Evolutionary conservation across 139 green algal genomes (phyloP).

Genomic region (Coelastrella sp.): DNA sequence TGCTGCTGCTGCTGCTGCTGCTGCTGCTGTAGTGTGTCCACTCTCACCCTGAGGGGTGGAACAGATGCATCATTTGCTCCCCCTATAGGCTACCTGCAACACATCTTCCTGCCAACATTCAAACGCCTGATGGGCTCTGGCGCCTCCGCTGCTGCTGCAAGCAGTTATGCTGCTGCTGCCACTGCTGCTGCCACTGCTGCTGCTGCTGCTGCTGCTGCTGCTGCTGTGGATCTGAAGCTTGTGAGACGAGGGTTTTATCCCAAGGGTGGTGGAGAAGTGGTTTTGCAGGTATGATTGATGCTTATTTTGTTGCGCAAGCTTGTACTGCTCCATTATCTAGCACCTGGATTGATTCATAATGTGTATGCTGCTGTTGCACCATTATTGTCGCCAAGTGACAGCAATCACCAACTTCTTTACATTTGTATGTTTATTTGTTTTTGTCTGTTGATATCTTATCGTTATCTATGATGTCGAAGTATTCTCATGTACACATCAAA

Average conservation of each 20-base stretch:
- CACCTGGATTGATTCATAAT: no score
- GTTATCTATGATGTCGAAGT: no score
- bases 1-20: not conserved
- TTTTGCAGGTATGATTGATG: not conserved
- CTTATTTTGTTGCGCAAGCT: not conserved
- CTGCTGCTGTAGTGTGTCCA: not conserved
- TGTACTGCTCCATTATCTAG: not conserved
- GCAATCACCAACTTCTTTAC: no score
- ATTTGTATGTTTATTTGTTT: no score
- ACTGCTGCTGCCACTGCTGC: not conserved
- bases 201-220: not conserved
- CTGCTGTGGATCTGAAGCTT: constrained; percentile 54
- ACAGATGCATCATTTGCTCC: constrained; percentile 86
- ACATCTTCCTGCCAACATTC: constrained; percentile 81
- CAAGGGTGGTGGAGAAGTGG: constrained; percentile 66
- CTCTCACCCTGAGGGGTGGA: constrained; percentile 74
- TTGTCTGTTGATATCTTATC: no score
- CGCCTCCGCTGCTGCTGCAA: not conserved
- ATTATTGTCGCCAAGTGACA: no score
- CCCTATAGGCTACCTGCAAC: constrained; percentile 75
- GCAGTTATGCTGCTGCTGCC: not conserved
- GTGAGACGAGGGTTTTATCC: constrained; percentile 82
- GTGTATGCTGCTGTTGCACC: no score
- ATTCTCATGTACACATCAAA: no score
- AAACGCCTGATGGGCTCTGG: constrained; percentile 47